phyloP scores from a whole-genome alignment of 179 eudicot genomes.

The Gypsophila paniculata region DNA sequence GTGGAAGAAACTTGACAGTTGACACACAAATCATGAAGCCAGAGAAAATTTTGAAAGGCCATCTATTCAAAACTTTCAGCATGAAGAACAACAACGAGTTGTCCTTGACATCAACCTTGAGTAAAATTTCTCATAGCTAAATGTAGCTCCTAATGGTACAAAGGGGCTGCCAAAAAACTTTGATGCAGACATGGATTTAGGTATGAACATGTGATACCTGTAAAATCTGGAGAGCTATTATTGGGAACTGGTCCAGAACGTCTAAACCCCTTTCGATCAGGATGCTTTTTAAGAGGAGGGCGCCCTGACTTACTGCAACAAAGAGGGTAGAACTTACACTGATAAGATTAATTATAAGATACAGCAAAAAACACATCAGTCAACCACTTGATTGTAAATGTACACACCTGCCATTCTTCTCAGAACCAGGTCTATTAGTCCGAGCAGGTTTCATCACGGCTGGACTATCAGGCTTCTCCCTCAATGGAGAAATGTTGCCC shows the following conservation, averaged over 20 bases:
- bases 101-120: neutral
- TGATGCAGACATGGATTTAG: neutral
- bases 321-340: constrained; percentile 18
- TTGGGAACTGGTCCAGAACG: constrained; percentile 54
- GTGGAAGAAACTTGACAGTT: neutral
- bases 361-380: neutral
- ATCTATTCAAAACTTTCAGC: neutral
- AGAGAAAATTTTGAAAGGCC: neutral
- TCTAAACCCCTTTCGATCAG: constrained; percentile 70
- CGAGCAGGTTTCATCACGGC: constrained; percentile 56
- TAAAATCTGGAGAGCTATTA: constrained; percentile 65
- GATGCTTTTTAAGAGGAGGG: constrained; percentile 62
- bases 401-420: constrained; percentile 77
- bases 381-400: constrained; percentile 1
- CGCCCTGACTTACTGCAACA: constrained; percentile 78
- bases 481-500: constrained; percentile 45
- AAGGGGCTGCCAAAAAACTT: neutral
- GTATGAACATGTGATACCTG: constrained; percentile 43
- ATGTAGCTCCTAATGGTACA: neutral
- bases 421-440: constrained; percentile 55
- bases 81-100: neutral
- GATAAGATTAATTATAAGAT: constrained; percentile 3
- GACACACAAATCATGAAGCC: neutral
- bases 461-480: constrained; percentile 53
- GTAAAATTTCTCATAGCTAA: neutral